Evolutionary conservation across 1,284 basidiomycete genomes (phyloP), one percentile per base, ranked within the genome.

Genomic region (Puccinia novopanici): DNA sequence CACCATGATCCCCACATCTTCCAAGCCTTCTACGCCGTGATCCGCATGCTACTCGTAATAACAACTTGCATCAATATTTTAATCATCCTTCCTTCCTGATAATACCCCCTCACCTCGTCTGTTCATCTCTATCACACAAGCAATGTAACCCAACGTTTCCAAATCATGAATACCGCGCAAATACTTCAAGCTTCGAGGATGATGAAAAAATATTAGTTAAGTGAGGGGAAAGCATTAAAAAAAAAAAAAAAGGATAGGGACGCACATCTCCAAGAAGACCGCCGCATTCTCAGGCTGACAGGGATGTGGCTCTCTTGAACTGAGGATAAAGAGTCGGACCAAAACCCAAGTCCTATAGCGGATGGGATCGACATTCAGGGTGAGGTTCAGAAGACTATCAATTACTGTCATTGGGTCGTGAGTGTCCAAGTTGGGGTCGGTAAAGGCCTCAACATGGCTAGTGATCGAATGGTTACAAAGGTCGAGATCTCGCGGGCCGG

Each of bases 81-180:
- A 24, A 50, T 37, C 19, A 24, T 30, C 22, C 30, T 27, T 27
- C 1, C 42, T n/a, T 63, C 37, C 40, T 37, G 17, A 40, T 22
- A 4, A 40, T 59, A 59, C 22, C 22, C 40, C 52, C 54, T 70
- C 59, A 79, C 77, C 77, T 59, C 77, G 68, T 63, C 77, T 54
- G 34, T 71, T 71, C 30, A 79, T 8, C 55, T 79, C 77, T 22
- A 79, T 55, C n/a, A 72, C 67, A 40, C 77, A 79, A 19, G 77
- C 77, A 27, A 79, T 50, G 59, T 79, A 79, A 19, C 77, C 77
- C 30, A 79, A 59, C 27, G 77, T 72, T 70, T 79, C 77, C 22
- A 79, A 37, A 72, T 79, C 77, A 55, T 78, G 63, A 37, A 78
- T 68, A 48, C 54, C 67, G n/a, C 70, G 54, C 13, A 79, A 17